phyloP scores from a whole-genome alignment of 2,329 filamentous ascomycete genomes.

The Cucurbitaria berberidis region DNA sequence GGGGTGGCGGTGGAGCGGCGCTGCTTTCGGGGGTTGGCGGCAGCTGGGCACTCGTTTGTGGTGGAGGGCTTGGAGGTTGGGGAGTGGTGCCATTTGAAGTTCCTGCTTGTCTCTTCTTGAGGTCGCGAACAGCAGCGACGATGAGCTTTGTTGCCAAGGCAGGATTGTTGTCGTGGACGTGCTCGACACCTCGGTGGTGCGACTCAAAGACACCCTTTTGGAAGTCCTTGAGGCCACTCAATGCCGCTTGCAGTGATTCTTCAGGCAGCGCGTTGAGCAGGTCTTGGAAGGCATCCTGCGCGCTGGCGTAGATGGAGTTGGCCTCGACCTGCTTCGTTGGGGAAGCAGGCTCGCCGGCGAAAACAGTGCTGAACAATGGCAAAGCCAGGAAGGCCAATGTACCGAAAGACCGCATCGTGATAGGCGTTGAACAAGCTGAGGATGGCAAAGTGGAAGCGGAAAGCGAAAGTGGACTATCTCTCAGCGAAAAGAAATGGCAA shows the following conservation, averaged over 20 bases:
- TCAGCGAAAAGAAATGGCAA: conserved; percentile 13
- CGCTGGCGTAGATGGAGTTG: conserved; percentile 38
- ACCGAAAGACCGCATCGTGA: conserved; percentile 41
- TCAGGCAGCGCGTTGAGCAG: conserved; percentile 64
- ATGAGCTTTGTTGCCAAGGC: conserved; percentile 68
- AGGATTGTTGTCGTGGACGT: conserved; percentile 66
- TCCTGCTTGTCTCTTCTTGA: conserved; percentile 51
- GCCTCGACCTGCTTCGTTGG: conserved; percentile 22
- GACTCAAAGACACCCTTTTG: conserved; percentile 72
- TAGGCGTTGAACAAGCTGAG: neutral
- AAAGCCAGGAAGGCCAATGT: conserved; percentile 39
- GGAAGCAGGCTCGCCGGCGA: conserved; percentile 26
- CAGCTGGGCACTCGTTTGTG: conserved; percentile 10
- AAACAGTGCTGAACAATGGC: conserved; percentile 35
- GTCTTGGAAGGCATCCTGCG: conserved; percentile 58
- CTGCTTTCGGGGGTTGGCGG: conserved; percentile 9
- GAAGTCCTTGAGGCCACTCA: conserved; percentile 69
- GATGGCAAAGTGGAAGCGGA: neutral
- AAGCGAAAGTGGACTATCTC: conserved; percentile 10
- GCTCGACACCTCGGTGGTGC: conserved; percentile 68
- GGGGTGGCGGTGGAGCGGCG: conserved; percentile 1
- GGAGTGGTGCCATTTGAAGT: conserved; percentile 34
- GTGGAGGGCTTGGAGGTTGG: conserved; percentile 5
- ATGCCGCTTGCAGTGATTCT: conserved; percentile 68
- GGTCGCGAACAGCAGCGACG: conserved; percentile 64